Conservation (phyloP, 192 early-diverging fungal species). For the Rhizophlyctis rosea region DNA sequence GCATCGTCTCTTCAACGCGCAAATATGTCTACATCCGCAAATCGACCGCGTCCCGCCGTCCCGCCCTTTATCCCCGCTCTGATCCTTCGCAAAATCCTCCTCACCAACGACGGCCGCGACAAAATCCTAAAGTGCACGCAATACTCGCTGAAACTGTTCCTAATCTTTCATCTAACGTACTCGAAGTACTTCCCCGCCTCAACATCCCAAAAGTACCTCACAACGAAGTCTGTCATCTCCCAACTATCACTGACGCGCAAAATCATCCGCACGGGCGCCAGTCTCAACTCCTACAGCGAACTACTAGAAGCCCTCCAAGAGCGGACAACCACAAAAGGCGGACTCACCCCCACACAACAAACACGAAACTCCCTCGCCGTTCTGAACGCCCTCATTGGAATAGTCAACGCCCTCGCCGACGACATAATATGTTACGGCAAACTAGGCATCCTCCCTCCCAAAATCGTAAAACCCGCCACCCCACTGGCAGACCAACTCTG, state of each 20-base stretch:
- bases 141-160: slow-evolving; percentile 70
- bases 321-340: background rate
- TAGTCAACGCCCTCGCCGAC: slow-evolving; percentile 70
- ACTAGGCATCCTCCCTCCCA: slow-evolving; percentile 58
- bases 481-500: slow-evolving; percentile 64
- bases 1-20: too few relatives aligned
- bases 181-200: slow-evolving; percentile 18
- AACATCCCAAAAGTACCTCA: slow-evolving; percentile 5
- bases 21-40: too few relatives aligned
- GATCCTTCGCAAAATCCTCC: slow-evolving; percentile 60
- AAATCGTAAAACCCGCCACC: slow-evolving; percentile 50
- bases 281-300: slow-evolving; percentile 61
- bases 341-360: slow-evolving; percentile 14
- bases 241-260: slow-evolving; percentile 75
- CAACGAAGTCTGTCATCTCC: slow-evolving; percentile 51
- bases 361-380: slow-evolving; percentile 21
- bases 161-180: slow-evolving; percentile 42
- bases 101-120: slow-evolving; percentile 78
- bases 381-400: slow-evolving; percentile 41
- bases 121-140: slow-evolving; percentile 78
- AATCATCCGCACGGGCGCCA: slow-evolving; percentile 68
- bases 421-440: slow-evolving; percentile 73
- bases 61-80: slow-evolving; percentile 23
- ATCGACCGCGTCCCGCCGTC: too few relatives aligned
- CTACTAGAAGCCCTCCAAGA: slow-evolving; percentile 35